These are phyloP conservation scores for Monascus ruber DNA, from an alignment of 2,329 filamentous ascomycete species.

Conservation along the genomic window DNA sequence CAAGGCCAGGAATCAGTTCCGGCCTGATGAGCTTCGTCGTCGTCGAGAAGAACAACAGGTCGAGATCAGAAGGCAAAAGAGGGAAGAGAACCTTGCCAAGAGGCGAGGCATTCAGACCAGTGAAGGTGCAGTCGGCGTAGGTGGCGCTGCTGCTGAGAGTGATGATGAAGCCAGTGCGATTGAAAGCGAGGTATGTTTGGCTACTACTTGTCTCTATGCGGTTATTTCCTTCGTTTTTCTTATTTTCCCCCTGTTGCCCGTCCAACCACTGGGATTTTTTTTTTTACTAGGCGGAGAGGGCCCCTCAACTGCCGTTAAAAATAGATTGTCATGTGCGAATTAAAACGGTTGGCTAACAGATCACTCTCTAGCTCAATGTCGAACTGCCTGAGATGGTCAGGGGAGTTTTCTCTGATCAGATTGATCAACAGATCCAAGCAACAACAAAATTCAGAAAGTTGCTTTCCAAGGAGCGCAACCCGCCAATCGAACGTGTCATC, in stretches of 20 bases:
- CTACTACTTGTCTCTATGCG: slow-evolving; percentile 9
- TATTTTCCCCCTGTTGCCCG: slow-evolving; percentile 1
- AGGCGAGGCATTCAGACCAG: slow-evolving; percentile 82
- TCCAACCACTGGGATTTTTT: background rate
- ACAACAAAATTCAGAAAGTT: slow-evolving; percentile 98
- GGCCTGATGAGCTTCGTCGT: slow-evolving; percentile 95
- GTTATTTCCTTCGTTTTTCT: slow-evolving; percentile 2
- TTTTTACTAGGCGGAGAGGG: background rate
- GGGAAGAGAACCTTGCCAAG: slow-evolving; percentile 98
- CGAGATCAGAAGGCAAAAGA: slow-evolving; percentile 96
- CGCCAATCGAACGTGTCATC: slow-evolving; percentile 97
- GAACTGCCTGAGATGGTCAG: slow-evolving; percentile 97
- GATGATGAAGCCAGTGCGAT: slow-evolving; percentile 94
- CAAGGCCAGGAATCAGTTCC: slow-evolving; percentile 99
- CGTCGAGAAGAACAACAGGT: slow-evolving; percentile 98
- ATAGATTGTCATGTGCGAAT: background rate
- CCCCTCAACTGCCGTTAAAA: background rate
- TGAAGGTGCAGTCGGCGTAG: slow-evolving; percentile 48
- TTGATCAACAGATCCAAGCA: slow-evolving; percentile 91
- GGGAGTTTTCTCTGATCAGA: slow-evolving; percentile 97
- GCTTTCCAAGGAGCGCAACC: slow-evolving; percentile 96
- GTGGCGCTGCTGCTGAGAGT: slow-evolving; percentile 70
- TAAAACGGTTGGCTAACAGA: slow-evolving; percentile 10
- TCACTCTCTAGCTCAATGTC: slow-evolving; percentile 65
- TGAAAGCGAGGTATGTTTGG: slow-evolving; percentile 75